phyloP scores from a whole-genome alignment of 192 early-diverging fungal genomes.

The Coemansia sp. region DNA sequence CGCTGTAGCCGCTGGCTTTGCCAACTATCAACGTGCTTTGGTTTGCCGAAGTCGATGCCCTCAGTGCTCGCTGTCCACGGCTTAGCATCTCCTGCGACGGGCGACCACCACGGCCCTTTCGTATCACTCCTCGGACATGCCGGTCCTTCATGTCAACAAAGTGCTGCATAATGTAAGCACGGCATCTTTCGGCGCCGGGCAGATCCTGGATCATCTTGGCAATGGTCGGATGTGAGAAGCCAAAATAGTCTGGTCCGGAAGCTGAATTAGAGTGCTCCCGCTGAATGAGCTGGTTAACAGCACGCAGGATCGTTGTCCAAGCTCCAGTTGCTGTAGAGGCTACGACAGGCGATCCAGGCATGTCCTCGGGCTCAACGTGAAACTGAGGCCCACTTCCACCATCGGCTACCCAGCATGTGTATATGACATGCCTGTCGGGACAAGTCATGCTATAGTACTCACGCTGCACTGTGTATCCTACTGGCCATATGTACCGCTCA shows the following conservation, averaged over 20 bases:
- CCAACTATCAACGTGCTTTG: not conserved
- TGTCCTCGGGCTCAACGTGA: conserved; percentile 81
- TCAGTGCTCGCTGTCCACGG: conserved; percentile 42
- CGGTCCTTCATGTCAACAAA: conserved; percentile 65
- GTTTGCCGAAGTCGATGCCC: conserved; percentile 17
- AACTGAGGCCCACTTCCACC: conserved; percentile 79
- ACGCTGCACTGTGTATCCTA: conserved; percentile 73
- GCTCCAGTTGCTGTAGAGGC: conserved; percentile 84
- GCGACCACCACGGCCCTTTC: conserved; percentile 44
- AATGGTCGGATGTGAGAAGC: conserved; percentile 83
- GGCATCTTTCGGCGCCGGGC: conserved; percentile 68
- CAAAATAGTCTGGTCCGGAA: conserved; percentile 89
- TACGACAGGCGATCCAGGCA: conserved; percentile 61
- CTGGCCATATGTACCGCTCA: conserved; percentile 90
- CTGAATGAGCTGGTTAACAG: conserved; percentile 74
- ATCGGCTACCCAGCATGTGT: conserved; percentile 70
- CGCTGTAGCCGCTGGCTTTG: not conserved
- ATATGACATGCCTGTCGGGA: conserved; percentile 56
- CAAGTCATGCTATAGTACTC: conserved; percentile 75
- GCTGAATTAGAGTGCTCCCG: conserved; percentile 79
- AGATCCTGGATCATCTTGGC: conserved; percentile 85
- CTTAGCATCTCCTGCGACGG: conserved; percentile 37
- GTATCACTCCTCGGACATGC: conserved; percentile 56
- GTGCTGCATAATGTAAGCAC: conserved; percentile 67
- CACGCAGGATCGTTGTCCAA: conserved; percentile 81